Conservation (phyloP, 1,139 yeast species). For the Petasospora rhodanensis region DNA sequence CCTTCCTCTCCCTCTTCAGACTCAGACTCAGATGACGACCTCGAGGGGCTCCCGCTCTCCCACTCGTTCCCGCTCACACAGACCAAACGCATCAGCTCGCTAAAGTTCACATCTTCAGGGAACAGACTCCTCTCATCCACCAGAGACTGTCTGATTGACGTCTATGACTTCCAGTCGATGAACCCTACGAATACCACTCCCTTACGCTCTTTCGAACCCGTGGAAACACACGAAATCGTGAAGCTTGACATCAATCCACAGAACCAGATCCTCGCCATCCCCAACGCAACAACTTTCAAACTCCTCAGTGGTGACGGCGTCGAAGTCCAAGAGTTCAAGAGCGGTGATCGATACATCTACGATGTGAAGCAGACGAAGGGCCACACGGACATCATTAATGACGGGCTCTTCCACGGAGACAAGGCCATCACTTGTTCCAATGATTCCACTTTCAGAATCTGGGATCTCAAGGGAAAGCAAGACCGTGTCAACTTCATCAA, state of each 20-base stretch:
- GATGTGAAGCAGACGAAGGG: slow-evolving; percentile 26
- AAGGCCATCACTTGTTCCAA: slow-evolving; percentile 17
- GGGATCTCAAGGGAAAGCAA: slow-evolving; percentile 22
- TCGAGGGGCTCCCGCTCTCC: slow-evolving; percentile 18
- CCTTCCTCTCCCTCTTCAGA: slow-evolving; percentile 4
- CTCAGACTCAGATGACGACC: slow-evolving; percentile 16
- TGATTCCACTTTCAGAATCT: slow-evolving; percentile 26
- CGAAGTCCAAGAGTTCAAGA: slow-evolving; percentile 11
- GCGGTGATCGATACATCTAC: slow-evolving; percentile 24
- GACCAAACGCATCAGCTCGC: slow-evolving; percentile 9
- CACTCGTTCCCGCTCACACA: slow-evolving; percentile 14
- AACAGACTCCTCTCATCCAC: slow-evolving; percentile 8
- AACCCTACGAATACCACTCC: slow-evolving; percentile 11
- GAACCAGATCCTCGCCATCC: slow-evolving; percentile 5
- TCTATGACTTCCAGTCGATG: slow-evolving; percentile 16
- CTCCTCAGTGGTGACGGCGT: slow-evolving; percentile 14
- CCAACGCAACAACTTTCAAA: slow-evolving; percentile 15
- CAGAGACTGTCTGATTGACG: slow-evolving; percentile 7
- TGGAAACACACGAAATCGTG: slow-evolving; percentile 12
- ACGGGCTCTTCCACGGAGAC: slow-evolving; percentile 16
- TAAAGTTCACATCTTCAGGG: slow-evolving; percentile 10
- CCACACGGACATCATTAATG: slow-evolving; percentile 22
- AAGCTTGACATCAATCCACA: slow-evolving; percentile 7
- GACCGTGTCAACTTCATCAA: slow-evolving; percentile 12
- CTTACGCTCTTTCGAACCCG: slow-evolving; percentile 7